Evolutionary conservation across 2,329 filamentous ascomycete species (phyloP), one percentile per base, ranked within the genome.

Genomic region (Aureobasidium sp.): DNA sequence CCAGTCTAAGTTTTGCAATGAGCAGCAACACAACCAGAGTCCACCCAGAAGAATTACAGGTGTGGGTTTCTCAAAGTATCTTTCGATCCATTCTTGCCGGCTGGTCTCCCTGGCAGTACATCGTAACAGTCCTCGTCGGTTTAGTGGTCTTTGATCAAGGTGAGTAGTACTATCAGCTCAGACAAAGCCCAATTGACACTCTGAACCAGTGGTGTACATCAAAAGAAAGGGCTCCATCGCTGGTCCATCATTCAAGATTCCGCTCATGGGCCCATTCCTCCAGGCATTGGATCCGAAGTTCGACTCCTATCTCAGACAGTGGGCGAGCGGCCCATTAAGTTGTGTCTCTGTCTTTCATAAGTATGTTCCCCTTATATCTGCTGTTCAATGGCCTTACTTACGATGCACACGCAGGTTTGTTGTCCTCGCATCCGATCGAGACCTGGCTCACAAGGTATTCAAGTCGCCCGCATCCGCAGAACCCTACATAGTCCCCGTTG

Each of bases 281-380:
- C 81, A 97, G 72, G 96, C 60, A 44, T 35, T 96, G 68, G 85
- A 94, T 74, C 91, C 91, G 63, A 91, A 93, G 71, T 96, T 96
- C 72, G 85, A 87, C 63, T 84, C 91, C 70, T 96, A 96, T 77
- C 82, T 91, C 73, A 86, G 82, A 62, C 95, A 96, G 79, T 96
- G 91, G 91, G 75, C 81, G 68, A 94, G 90, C 71, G 91, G 89
- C 45, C 88, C 90, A 57, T 80, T 96, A 68, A 96, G 91, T 81
- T 96, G 91, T 71, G 91, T 96, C 64, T 96, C 91, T 0, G 90
- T 96, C 69, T 96, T 96, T 79, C 91, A 96, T 83, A 96, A 96
- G 91, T 95, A 84, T 17, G 68, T 31, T 3, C 6, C 19, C 27
- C n/a, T 9, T 15, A 15, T 1, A 19, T 6, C 27, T 17, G 17